Percentiles rank a stretch among this genome's conserved stretches.
phyloP scores from a whole-genome alignment of 495 filamentous ascomycete species.

The Aspergillus panamensis region DNA sequence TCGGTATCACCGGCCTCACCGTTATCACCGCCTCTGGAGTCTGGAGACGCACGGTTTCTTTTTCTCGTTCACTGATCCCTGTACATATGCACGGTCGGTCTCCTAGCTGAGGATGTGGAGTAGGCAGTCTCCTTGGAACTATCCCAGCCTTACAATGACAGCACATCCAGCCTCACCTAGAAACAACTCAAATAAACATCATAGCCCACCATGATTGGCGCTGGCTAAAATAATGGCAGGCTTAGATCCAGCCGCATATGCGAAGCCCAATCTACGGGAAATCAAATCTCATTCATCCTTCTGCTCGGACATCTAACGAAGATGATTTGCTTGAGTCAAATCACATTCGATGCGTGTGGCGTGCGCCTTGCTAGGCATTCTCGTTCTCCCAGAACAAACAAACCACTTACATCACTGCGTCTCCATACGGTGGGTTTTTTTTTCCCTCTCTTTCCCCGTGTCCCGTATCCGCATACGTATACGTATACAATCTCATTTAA shows the following conservation, averaged over 20 bases:
- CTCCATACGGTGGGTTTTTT: background rate
- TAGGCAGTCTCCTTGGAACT: background rate
- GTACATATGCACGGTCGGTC: background rate
- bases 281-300: background rate
- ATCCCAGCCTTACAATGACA: conserved; percentile 1
- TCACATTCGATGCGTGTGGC: background rate
- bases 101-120: background rate
- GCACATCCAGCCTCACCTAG: background rate
- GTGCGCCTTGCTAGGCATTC: background rate
- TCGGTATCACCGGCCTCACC: background rate
- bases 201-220: background rate
- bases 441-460: too few species aligned
- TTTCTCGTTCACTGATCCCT: background rate
- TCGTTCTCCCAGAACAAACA: background rate
- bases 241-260: background rate
- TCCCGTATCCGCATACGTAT: background rate
- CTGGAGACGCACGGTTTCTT: background rate
- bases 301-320: background rate
- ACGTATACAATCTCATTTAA: background rate
- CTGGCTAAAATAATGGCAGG: background rate
- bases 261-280: background rate
- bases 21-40: background rate
- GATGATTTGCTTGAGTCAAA: background rate
- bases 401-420: background rate
- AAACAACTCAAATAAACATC: background rate